Evolutionary conservation across 805 yeast species (phyloP).

Genomic region (Starmerella stellata): DNA sequence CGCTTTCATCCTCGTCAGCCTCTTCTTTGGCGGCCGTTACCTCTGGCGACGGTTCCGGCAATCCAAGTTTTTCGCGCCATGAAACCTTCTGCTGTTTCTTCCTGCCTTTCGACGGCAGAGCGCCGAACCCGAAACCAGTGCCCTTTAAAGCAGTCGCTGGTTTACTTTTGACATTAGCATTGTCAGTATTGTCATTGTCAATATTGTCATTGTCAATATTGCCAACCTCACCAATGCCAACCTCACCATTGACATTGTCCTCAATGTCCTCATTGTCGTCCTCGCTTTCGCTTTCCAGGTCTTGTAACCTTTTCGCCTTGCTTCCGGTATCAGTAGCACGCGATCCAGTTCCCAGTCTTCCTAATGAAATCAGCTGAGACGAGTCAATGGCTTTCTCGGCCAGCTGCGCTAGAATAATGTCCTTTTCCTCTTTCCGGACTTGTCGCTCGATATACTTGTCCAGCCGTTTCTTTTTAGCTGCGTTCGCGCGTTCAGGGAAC

Average conservation of each 20-base stretch:
- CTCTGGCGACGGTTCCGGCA: constrained; percentile 13
- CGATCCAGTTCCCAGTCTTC: constrained; percentile 43
- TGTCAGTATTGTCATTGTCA: background rate
- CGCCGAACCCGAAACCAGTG: constrained; percentile 7
- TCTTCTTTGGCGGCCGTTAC: constrained; percentile 2
- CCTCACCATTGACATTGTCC: background rate
- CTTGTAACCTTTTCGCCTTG: constrained; percentile 20
- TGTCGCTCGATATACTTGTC: constrained; percentile 56
- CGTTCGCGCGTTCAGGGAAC: constrained; percentile 40
- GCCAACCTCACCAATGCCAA: background rate
- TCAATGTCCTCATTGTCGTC: background rate
- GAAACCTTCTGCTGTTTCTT: constrained; percentile 6
- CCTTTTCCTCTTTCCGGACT: constrained; percentile 42
- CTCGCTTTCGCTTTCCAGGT: background rate
- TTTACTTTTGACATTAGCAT: background rate
- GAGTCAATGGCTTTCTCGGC: constrained; percentile 46
- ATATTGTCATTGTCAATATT: background rate
- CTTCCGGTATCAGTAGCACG: background rate
- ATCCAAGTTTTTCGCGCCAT: constrained; percentile 17
- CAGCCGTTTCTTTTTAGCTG: constrained; percentile 53
- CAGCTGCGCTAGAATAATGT: constrained; percentile 53
- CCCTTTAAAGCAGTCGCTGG: background rate
- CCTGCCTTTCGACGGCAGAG: constrained; percentile 28
- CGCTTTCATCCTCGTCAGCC: background rate
- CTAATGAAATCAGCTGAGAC: constrained; percentile 48